Evolutionary conservation across 441 rosid species (phyloP), one percentile per base, ranked within the genome.

Genomic region (Gossypium lobatum): DNA sequence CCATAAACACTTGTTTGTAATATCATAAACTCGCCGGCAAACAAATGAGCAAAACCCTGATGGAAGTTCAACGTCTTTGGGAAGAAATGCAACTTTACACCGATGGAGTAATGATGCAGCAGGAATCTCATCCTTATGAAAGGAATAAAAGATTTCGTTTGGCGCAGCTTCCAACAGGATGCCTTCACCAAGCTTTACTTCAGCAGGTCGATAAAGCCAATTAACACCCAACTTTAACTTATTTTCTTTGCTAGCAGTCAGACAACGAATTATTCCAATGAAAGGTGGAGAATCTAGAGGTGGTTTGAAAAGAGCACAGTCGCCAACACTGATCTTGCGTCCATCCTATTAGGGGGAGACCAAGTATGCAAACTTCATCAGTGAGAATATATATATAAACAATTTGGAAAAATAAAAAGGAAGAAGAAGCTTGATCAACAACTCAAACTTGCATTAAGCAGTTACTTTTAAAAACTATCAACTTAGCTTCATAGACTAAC

Each of bases 111-210:
- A 70, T 7, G 92, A 91, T 71, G 87, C 94, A 82, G 93, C 94
- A 72, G 89, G 37, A 31, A 31, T 31, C 37, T 31, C 37, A 31
- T 89, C 97, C 94, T 90, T 80, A 77, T 89, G 95, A 84, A 95
- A 91, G 79, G 97, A 93, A 70, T 89, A 91, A 52, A 95, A 95
- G 75, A 93, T 45, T 82, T 95, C 95, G 95, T 95, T 92, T 16
- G 97, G 97, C 83, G 84, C 87, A 76, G 95, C 92, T 31, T 91
- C 97, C 81, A 92, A 71, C 20, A 76, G 89, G 87, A 86, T 78
- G 85, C 91, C 90, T 88, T 85, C 88, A 88, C 93, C 94, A 81
- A 94, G 93, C 83, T 87, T 90, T 46, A 92, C 79, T 77, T 95
- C 97, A 45, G 86, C 61, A 64, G 91, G 92, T 73, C 97, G 86